A percentile compares a stretch with the other conserved stretches of the same genome.
phyloP scores from a whole-genome alignment of 805 yeast genomes.

The Candida ovalis region DNA sequence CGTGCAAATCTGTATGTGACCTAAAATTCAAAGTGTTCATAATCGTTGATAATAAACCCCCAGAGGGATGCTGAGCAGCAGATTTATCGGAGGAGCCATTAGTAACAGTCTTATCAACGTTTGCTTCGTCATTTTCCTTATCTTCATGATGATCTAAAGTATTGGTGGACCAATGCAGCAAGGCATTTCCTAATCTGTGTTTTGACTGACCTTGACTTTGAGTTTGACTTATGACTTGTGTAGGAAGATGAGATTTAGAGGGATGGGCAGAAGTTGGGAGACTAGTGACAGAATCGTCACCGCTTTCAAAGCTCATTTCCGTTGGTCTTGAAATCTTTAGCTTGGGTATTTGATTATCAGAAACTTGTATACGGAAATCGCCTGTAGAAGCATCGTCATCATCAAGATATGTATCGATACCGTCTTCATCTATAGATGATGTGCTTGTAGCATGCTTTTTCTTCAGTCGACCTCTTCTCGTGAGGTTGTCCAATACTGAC shows the following conservation, averaged over 20 bases:
- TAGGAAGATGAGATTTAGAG: background rate
- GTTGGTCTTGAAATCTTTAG: background rate
- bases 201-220: background rate
- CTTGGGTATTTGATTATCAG: background rate
- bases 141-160: background rate
- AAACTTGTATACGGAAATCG: background rate
- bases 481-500: background rate
- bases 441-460: background rate
- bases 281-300: background rate
- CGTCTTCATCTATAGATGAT: background rate
- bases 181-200: background rate
- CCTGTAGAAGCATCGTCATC: conserved; percentile 1
- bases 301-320: background rate
- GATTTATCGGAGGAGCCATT: background rate
- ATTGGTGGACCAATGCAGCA: background rate
- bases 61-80: background rate
- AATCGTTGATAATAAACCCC: conserved; percentile 26
- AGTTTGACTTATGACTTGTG: background rate
- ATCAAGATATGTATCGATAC: background rate
- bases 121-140: background rate
- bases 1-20: conserved; percentile 19
- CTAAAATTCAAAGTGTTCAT: conserved; percentile 27
- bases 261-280: background rate
- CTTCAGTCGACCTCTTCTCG: background rate
- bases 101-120: background rate